Evolutionary conservation across 2,329 filamentous ascomycete genomes (phyloP), one percentile per base, ranked within the genome.

Genomic region (Fusarium nematophilum): DNA sequence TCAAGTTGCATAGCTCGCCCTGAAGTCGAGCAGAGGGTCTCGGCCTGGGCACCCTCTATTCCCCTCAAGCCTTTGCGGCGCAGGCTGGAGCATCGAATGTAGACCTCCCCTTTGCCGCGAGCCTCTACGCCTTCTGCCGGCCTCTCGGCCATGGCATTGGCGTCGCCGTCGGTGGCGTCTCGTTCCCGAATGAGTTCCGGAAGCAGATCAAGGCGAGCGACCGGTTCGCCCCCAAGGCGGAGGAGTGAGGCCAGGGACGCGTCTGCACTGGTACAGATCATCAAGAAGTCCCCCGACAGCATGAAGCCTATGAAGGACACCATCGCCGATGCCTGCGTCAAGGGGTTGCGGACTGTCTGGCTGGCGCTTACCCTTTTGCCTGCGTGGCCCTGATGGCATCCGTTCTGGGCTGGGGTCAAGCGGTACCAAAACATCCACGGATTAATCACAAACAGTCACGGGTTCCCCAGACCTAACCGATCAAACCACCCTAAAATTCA

Each of bases 131-230:
- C 47, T 91, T 92, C 76, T 67, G 56, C 31, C 58, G 65, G n/a
- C 81, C 83, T 2, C 81, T 90, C 18, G 89, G 89, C 1, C 86
- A 90, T 69, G 80, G 84, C 0, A 73, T 90, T 9, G 88, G 88
- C 18, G 85, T 91, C 3, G 87, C 88, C 2, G 79, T 90, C 45
- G 85, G 86, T 2, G 88, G 89, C 4, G 86, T 88, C 26, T 81
- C 90, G 47, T 91, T 91, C 75, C 87, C 91, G 72, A 91, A 90
- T 62, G 79, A 81, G 52, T 83, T 89, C 74, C 76, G 75, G 48
- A 73, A 73, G 37, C 81, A 84, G 57, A 72, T 90, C 37, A 62
- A 76, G 11, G 76, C 71, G 2, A 81, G 81, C 38, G 76, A 82
- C 0, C 72, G 75, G 17, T 79, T 86, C 44, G 81, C 80, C 2